Conservation (phyloP, 225 moss, liverwort and hornwort genomes). For the Pseudisothecium myosuroides region DNA sequence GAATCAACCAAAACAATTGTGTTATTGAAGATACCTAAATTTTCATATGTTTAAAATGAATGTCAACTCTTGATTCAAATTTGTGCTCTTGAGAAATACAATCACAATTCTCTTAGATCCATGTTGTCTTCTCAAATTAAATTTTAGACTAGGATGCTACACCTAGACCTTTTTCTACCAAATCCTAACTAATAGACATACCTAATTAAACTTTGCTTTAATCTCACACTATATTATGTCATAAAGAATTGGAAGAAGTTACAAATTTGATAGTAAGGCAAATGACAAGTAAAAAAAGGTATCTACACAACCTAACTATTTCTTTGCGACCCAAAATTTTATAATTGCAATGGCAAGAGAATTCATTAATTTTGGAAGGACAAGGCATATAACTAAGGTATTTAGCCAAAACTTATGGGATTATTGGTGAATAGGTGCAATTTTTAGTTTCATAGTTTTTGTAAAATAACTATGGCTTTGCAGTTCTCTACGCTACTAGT, state of each 20-base stretch:
- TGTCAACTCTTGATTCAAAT: neutral
- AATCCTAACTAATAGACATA: neutral
- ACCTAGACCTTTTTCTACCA: neutral
- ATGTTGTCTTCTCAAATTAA: neutral
- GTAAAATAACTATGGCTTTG: accelerated
- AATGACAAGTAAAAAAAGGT: neutral
- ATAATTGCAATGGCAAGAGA: neutral
- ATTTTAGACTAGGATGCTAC: neutral
- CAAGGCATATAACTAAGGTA: no score
- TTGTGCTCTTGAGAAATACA: neutral
- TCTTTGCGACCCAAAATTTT: neutral
- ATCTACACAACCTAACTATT: neutral
- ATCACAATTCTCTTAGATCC: neutral
- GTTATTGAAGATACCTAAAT: neutral
- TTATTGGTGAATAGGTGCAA: neutral
- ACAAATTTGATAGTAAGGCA: accelerated
- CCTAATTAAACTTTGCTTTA: neutral
- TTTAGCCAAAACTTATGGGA: neutral
- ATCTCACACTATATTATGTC: neutral
- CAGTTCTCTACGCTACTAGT: accelerated
- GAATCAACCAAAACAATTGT: neutral
- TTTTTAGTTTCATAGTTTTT: neutral
- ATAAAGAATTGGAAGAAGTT: neutral
- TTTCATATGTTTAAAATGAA: neutral
- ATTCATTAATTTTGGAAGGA: neutral